Evolutionary conservation across 2,329 filamentous ascomycete genomes (phyloP).

Genomic region (Alternaria ethzedia): DNA sequence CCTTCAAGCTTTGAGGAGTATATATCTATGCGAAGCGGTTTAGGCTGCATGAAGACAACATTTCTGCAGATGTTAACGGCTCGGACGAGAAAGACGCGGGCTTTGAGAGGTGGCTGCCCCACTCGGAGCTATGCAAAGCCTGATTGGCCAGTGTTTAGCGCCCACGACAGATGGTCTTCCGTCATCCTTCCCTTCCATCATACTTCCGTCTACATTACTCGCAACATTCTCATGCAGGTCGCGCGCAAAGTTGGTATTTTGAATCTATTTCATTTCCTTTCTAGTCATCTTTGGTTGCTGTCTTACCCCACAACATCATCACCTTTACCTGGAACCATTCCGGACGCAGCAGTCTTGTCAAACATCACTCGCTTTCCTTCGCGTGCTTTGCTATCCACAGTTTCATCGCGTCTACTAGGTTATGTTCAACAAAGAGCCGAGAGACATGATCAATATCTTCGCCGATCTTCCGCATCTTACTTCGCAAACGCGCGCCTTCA

Average conservation of each 20-base stretch:
- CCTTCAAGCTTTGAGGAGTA: background rate
- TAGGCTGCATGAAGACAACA: background rate
- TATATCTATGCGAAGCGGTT: background rate
- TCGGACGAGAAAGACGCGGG: background rate
- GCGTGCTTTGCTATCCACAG: background rate
- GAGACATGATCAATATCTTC: background rate
- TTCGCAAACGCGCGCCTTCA: background rate
- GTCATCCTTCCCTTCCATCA: background rate
- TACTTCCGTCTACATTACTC: background rate
- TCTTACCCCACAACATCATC: rapidly evolving
- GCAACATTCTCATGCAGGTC: background rate
- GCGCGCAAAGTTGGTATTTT: no score
- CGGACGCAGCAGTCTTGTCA: background rate
- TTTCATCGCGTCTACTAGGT: rapidly evolving
- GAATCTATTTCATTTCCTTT: no score
- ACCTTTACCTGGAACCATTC: background rate
- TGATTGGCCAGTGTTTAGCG: background rate
- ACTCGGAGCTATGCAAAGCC: background rate
- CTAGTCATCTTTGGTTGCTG: no score
- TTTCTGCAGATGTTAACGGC: background rate
- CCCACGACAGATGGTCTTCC: background rate
- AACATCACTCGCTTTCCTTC: background rate
- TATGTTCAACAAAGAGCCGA: background rate
- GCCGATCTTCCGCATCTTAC: background rate
- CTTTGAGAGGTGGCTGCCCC: background rate